Base-by-base conservation (phyloP, 208 protist genomes). In the Leishmania tropica region DNA sequence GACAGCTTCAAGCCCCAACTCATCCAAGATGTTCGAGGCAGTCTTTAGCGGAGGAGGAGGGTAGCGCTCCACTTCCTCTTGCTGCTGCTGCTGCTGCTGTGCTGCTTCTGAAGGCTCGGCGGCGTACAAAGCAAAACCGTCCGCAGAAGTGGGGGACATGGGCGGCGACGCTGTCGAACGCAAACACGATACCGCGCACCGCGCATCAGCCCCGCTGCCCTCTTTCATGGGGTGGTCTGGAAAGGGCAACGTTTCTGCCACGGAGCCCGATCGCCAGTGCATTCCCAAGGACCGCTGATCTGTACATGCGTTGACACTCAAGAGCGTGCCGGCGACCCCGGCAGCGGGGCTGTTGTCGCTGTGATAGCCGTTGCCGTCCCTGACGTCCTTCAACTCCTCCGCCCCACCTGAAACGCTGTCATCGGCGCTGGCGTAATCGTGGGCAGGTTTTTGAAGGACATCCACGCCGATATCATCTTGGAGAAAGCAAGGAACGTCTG, bases 11-110 rank as follows among this genome's bases (percentile, higher is more conserved):
- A 72, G 3, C 10, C 45, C 68, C 21, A 81, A 64, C 40, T 74
- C 81, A 60, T 78, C 76, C 24, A 78, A 47, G n/a, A 80, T 74
- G 51, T 80, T 42, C 6, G 45, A 37, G 40, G 76, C 76, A 5
- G 75, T 76, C 40, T 79, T 79, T 21, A 2, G 19, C 31, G n/a
- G 53, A 7, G 79, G 58, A 60, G 62, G 24, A 42, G 37, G 4
- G 10, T 35, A 47, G 0, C 15, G 17, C 28, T 40, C 48, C 51
- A 19, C 73, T 24, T 21, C 31, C 35, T 45, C 51, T n/a, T 42
- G 73, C 31, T 62, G 47, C 51, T n/a, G 51, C 48, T 58, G 42
- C 40, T 42, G 40, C 40, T 42, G 40, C 40, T 42, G 40, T 45
- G 42, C 7, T n/a, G 51, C 17, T 28, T 13, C 7, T n/a, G n/a